These are phyloP conservation scores for Peronospora farinosa DNA, from an alignment of 352 stramenopile genomes.

Conservation along the genomic window DNA sequence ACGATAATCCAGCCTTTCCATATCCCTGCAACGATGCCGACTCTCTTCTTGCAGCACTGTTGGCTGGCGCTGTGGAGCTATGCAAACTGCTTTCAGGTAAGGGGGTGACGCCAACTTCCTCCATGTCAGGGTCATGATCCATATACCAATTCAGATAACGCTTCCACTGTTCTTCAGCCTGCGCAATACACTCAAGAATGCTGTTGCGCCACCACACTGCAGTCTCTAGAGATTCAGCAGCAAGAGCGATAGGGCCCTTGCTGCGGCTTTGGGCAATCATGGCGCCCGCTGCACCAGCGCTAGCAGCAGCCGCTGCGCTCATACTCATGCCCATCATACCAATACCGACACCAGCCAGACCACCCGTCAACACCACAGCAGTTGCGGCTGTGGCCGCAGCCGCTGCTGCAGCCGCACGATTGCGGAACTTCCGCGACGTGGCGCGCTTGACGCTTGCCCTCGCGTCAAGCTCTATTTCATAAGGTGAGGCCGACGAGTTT, in stretches of 20 bases:
- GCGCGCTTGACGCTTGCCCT: conserved; percentile 41
- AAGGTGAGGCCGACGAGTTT: conserved; percentile 17
- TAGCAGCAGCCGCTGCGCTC: conserved; percentile 68
- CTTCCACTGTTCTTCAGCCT: conserved; percentile 82
- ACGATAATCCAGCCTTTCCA: conserved; percentile 11
- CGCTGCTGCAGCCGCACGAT: conserved; percentile 51
- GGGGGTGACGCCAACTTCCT: conserved; percentile 18
- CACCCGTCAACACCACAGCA: conserved; percentile 69
- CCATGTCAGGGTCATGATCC: conserved; percentile 58
- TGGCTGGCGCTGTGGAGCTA: background rate
- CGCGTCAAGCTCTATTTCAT: conserved; percentile 39
- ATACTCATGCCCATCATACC: conserved; percentile 76
- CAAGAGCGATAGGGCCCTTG: conserved; percentile 66
- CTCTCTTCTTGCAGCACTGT: conserved; percentile 2
- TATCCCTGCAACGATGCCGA: conserved; percentile 19
- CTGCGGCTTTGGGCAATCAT: conserved; percentile 69
- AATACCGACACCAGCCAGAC: conserved; percentile 69
- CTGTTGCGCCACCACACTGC: conserved; percentile 83
- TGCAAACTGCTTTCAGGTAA: conserved; percentile 17
- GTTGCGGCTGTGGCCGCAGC: conserved; percentile 72
- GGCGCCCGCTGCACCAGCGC: conserved; percentile 57
- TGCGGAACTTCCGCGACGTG: conserved; percentile 54
- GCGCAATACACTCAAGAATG: conserved; percentile 77
- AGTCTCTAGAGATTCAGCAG: conserved; percentile 76
- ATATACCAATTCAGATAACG: conserved; percentile 85